Conservation (phyloP, 768 basidiomycete species). For the Mycena maculata region DNA sequence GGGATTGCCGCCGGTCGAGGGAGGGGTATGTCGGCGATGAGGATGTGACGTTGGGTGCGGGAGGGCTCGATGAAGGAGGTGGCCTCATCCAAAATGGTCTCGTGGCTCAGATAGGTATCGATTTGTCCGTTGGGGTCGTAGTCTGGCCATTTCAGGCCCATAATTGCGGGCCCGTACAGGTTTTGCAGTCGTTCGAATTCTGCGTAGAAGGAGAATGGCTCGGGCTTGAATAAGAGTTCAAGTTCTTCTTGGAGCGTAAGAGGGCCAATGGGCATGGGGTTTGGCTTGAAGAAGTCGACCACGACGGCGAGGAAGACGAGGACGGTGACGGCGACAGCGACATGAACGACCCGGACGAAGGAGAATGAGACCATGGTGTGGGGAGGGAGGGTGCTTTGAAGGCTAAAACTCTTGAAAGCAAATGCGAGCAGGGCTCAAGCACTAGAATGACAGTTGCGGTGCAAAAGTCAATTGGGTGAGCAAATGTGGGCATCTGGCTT, state of each 20-base stretch:
- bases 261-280: not conserved
- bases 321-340: not conserved
- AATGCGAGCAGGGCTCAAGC: slow-evolving; percentile 4
- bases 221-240: not conserved
- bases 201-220: not conserved
- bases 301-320: not conserved
- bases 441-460: not conserved
- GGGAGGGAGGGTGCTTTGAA: slow-evolving; percentile 2
- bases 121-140: not conserved
- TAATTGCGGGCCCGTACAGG: not conserved
- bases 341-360: not conserved
- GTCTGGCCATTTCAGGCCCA: not conserved
- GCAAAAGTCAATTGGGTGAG: not conserved
- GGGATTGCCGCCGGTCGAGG: too few relatives aligned
- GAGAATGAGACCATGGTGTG: not conserved
- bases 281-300: not conserved
- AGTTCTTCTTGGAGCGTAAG: not conserved
- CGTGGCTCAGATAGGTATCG: not conserved
- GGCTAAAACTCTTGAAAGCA: not conserved
- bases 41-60: too few relatives aligned
- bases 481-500: not conserved
- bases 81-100: not conserved
- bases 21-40: too few relatives aligned
- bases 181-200: not conserved
- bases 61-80: too few relatives aligned